A percentile compares a stretch with the other conserved stretches of the same genome.
These are phyloP conservation scores for Argentina anserina DNA, from an alignment of 306 rosid genomes.

Conservation along the genomic window DNA sequence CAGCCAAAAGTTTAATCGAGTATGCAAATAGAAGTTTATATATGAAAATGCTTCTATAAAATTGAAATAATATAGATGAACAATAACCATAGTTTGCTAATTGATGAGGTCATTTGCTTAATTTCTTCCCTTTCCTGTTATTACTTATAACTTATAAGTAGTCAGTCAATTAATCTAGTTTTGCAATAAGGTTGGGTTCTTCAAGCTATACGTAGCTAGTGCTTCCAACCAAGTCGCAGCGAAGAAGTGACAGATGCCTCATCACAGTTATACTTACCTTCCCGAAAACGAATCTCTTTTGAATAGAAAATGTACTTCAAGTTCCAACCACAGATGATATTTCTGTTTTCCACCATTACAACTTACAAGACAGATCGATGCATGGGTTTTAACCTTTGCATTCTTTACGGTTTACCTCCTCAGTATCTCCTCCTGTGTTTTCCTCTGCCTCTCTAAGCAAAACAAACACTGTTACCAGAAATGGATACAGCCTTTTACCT, in stretches of 20 bases:
- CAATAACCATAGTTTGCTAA: background rate
- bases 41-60: background rate
- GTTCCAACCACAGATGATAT: slow-evolving; percentile 18
- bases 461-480: slow-evolving; percentile 22
- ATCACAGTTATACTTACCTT: slow-evolving; percentile 15
- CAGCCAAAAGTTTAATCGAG: background rate
- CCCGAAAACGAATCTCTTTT: slow-evolving; percentile 27
- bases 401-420: background rate
- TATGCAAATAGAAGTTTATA: background rate
- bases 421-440: background rate
- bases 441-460: background rate
- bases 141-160: background rate
- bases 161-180: background rate
- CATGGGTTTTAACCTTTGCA: background rate
- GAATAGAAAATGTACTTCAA: slow-evolving; percentile 16
- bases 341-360: background rate
- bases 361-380: background rate
- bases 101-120: background rate
- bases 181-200: background rate
- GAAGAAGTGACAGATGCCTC: slow-evolving; percentile 16
- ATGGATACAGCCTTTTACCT: slow-evolving; percentile 27
- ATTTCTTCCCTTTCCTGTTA: background rate
- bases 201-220: background rate
- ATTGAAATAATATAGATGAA: background rate
- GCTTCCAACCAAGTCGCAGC: background rate